These are phyloP conservation scores for Niebla homalea DNA, from an alignment of 495 filamentous ascomycete species.

Conservation along the genomic window DNA sequence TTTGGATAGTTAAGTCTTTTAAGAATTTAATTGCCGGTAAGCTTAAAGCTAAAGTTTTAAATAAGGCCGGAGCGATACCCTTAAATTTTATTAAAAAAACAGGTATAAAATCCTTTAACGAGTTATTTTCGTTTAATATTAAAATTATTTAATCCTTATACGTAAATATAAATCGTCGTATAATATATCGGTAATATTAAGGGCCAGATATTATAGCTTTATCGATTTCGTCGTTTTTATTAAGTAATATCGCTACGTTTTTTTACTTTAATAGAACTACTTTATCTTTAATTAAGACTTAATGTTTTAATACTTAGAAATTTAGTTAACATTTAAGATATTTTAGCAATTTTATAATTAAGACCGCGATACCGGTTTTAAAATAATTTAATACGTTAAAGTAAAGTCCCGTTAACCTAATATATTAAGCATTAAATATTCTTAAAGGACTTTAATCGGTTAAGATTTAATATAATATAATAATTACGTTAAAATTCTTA, in stretches of 20 bases:
- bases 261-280: constrained; percentile 30
- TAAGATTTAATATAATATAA: constrained; percentile 50
- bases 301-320: constrained; percentile 55
- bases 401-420: constrained; percentile 51
- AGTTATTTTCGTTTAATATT: neutral
- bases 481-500: constrained; percentile 59
- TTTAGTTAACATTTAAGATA: constrained; percentile 36
- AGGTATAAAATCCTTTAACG: neutral
- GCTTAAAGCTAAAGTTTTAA: constrained; percentile 3
- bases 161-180: neutral
- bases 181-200: constrained; percentile 32
- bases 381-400: constrained; percentile 74
- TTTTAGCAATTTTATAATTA: constrained; percentile 29
- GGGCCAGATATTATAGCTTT: constrained; percentile 24
- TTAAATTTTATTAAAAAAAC: neutral
- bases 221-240: constrained; percentile 40
- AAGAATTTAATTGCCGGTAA: neutral
- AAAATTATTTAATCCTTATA: neutral
- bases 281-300: constrained; percentile 35
- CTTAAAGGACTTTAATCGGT: constrained; percentile 47
- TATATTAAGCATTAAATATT: constrained; percentile 42
- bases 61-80: neutral
- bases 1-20: neutral
- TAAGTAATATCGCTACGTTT: constrained; percentile 2
- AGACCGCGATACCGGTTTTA: constrained; percentile 61